Percentiles rank a stretch among this genome's conserved stretches.
Evolutionary conservation across 2,329 filamentous ascomycete genomes (phyloP).

Genomic region (Shiraia bambusicola): DNA sequence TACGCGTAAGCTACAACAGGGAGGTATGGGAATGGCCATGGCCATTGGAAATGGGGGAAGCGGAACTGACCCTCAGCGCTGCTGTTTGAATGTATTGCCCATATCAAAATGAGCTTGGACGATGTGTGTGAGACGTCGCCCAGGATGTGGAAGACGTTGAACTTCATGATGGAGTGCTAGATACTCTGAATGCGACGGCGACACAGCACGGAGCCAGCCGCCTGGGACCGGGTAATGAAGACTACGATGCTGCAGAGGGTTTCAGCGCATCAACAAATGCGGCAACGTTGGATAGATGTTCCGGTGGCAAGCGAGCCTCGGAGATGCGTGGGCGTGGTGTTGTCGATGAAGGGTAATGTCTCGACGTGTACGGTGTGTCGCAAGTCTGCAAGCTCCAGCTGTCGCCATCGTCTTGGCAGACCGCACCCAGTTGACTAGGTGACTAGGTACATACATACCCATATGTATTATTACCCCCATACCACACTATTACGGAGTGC

Average conservation of each 20-base stretch:
- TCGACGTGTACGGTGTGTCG: not conserved
- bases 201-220: conserved; percentile 30
- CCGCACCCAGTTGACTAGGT: no score
- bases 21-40: not conserved
- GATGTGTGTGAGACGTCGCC: conserved; percentile 82
- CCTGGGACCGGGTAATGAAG: conserved; percentile 9
- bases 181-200: conserved; percentile 12
- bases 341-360: not conserved
- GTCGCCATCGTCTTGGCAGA: not conserved
- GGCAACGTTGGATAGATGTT: conserved; percentile 2
- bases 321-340: not conserved
- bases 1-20: conserved; percentile 5
- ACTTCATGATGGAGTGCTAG: conserved; percentile 29
- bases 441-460: no score
- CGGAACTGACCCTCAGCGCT: conserved; percentile 71
- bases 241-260: not conserved
- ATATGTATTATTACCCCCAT: no score
- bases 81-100: conserved; percentile 82
- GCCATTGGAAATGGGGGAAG: no score
- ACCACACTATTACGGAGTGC: no score
- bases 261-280: not conserved
- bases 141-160: conserved; percentile 68
- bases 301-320: conserved; percentile 1
- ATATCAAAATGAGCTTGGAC: conserved; percentile 88
- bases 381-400: conserved; percentile 3